Conservation (phyloP, 805 yeast species). For the Priceomyces carsonii region DNA sequence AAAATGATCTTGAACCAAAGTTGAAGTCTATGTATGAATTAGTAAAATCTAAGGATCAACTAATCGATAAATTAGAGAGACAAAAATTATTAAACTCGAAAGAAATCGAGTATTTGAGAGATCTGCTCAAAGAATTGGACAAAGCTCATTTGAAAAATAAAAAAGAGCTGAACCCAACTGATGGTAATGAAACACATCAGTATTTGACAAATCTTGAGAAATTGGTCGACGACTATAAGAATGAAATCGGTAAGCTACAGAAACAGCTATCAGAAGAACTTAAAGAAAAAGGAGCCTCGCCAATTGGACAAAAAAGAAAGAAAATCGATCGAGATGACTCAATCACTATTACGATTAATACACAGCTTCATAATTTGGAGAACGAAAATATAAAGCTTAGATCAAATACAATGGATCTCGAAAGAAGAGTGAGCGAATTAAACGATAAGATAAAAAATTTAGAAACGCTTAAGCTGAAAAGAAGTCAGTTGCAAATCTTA, state of each 20-base stretch:
- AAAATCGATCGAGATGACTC: conserved; percentile 19
- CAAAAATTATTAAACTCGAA: conserved; percentile 53
- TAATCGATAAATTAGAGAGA: conserved; percentile 44
- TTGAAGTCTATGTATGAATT: conserved; percentile 13
- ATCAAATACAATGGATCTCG: conserved; percentile 36
- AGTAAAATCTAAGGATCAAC: conserved; percentile 13
- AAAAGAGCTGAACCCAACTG: conserved; percentile 26
- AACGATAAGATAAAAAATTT: conserved; percentile 34
- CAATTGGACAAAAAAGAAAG: conserved; percentile 27
- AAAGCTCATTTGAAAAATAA: conserved; percentile 19
- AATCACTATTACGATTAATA: conserved; percentile 8
- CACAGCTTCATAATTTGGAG: conserved; percentile 27
- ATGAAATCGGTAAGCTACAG: conserved; percentile 47
- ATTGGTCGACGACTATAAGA: conserved; percentile 57
- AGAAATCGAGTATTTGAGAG: conserved; percentile 59
- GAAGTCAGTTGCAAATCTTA: conserved; percentile 45
- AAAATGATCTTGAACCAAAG: conserved; percentile 13
- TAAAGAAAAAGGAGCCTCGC: conserved; percentile 12
- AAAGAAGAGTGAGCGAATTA: conserved; percentile 34
- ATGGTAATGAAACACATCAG: conserved; percentile 28
- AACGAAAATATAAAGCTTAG: conserved; percentile 41
- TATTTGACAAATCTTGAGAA: conserved; percentile 43
- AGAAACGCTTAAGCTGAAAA: conserved; percentile 18
- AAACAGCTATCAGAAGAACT: conserved; percentile 25
- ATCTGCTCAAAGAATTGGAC: conserved; percentile 54